phyloP scores from a whole-genome alignment of 768 basidiomycete genomes.

The Phlebiopsis gigantea region DNA sequence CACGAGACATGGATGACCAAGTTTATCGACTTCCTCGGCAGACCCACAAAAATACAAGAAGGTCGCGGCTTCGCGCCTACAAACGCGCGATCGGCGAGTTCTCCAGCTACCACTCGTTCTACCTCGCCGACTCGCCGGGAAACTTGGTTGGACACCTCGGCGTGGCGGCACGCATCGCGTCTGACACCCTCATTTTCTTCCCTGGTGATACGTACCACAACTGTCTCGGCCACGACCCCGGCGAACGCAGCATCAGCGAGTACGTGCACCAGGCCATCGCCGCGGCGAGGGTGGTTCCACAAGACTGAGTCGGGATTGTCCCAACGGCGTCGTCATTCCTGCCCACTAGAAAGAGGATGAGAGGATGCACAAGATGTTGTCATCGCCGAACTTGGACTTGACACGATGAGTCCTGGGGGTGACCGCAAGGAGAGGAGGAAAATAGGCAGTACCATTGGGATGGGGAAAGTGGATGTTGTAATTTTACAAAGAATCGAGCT shows the following conservation, averaged over 20 bases:
- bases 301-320: neutral
- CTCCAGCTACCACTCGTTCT: slow-evolving; percentile 53
- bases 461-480: too few relatives aligned
- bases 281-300: slow-evolving; percentile 1
- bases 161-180: slow-evolving; percentile 46
- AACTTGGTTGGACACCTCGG: slow-evolving; percentile 54
- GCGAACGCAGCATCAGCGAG: slow-evolving; percentile 10
- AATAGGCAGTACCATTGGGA: too few relatives aligned
- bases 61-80: slow-evolving; percentile 38
- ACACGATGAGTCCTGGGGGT: too few relatives aligned
- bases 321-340: slow-evolving; percentile 1
- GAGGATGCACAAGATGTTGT: slow-evolving; percentile 2
- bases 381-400: slow-evolving; percentile 5
- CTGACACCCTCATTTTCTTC: slow-evolving; percentile 53
- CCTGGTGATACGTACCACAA: slow-evolving; percentile 55
- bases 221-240: slow-evolving; percentile 23
- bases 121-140: slow-evolving; percentile 53
- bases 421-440: too few relatives aligned
- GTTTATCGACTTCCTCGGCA: slow-evolving; percentile 25
- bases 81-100: slow-evolving; percentile 47
- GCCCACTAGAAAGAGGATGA: slow-evolving; percentile 11
- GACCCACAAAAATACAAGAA: slow-evolving; percentile 17
- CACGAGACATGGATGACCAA: neutral
- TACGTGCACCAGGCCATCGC: neutral
- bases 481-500: too few relatives aligned